Evolutionary conservation across 23 red algal species (phyloP).

Genomic region (Gracilaria vermiculophylla): DNA sequence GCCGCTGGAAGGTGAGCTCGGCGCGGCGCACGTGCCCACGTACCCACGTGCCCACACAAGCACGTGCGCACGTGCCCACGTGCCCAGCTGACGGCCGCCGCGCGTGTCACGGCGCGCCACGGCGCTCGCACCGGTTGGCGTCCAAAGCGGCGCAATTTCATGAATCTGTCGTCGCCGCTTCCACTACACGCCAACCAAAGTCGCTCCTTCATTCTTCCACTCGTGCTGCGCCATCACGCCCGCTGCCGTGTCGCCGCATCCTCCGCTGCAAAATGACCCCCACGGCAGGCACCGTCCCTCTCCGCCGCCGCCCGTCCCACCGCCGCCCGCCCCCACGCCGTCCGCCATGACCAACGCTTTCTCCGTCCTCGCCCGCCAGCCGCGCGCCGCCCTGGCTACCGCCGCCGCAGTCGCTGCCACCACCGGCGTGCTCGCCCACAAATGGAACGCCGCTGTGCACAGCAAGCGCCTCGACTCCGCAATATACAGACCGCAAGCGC

Average conservation of each 20-base stretch:
- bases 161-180: neutral
- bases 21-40: neutral
- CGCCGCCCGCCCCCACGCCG: too few species aligned
- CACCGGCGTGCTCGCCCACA: slow-evolving; percentile 54
- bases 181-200: neutral
- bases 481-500: neutral
- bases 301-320: too few species aligned
- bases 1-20: neutral
- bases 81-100: neutral
- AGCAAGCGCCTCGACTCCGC: slow-evolving; percentile 63
- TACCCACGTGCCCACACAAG: neutral
- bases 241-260: neutral
- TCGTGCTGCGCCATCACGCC: neutral
- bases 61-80: neutral
- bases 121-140: neutral
- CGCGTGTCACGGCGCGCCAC: neutral
- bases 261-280: too few species aligned
- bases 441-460: slow-evolving; percentile 66
- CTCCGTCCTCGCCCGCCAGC: slow-evolving; percentile 51
- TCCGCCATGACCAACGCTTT: slow-evolving; percentile 60
- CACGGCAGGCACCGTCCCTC: too few species aligned
- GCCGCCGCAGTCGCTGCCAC: slow-evolving; percentile 59
- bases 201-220: neutral
- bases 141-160: neutral
- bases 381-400: slow-evolving; percentile 60